Evolutionary conservation across 1,139 yeast genomes (phyloP).

Genomic region (Kodamaea suecica): DNA sequence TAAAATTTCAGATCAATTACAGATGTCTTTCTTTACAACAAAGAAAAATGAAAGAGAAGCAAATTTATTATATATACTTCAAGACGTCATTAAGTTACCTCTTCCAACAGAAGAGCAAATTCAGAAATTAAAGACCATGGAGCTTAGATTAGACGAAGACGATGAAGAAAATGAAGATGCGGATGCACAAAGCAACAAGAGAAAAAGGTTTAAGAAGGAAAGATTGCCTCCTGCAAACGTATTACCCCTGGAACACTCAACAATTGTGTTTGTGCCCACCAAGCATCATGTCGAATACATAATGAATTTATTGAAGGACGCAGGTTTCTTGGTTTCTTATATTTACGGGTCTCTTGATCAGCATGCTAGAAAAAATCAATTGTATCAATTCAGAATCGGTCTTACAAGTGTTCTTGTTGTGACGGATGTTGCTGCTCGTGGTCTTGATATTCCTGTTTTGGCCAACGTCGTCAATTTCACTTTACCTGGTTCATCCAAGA

Average conservation of each 20-base stretch:
- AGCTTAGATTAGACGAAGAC: slow-evolving; percentile 43
- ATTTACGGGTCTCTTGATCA: slow-evolving; percentile 95
- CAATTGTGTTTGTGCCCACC: slow-evolving; percentile 93
- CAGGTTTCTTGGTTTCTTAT: slow-evolving; percentile 84
- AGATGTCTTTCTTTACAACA: slow-evolving; percentile 81
- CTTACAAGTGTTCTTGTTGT: slow-evolving; percentile 82
- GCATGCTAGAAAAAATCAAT: slow-evolving; percentile 87
- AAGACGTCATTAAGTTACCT: slow-evolving; percentile 84
- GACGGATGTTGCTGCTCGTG: slow-evolving; percentile 99
- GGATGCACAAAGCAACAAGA: slow-evolving; percentile 27
- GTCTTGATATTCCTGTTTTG: slow-evolving; percentile 95
- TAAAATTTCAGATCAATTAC: slow-evolving; percentile 83
- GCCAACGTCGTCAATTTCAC: slow-evolving; percentile 92
- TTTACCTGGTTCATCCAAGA: slow-evolving; percentile 87
- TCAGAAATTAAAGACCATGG: slow-evolving; percentile 48
- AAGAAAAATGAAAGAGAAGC: slow-evolving; percentile 91
- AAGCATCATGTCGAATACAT: slow-evolving; percentile 96
- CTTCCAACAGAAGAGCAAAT: slow-evolving; percentile 66
- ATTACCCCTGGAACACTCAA: slow-evolving; percentile 73
- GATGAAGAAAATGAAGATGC: slow-evolving; percentile 41
- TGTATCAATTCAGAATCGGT: slow-evolving; percentile 81
- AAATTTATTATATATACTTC: slow-evolving; percentile 67
- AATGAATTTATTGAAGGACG: slow-evolving; percentile 60
- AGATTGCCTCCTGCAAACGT: slow-evolving; percentile 76
- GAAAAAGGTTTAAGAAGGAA: slow-evolving; percentile 47